phyloP scores from a whole-genome alignment of 2,329 filamentous ascomycete genomes.

The Mycosphaerelloides madeirae region DNA sequence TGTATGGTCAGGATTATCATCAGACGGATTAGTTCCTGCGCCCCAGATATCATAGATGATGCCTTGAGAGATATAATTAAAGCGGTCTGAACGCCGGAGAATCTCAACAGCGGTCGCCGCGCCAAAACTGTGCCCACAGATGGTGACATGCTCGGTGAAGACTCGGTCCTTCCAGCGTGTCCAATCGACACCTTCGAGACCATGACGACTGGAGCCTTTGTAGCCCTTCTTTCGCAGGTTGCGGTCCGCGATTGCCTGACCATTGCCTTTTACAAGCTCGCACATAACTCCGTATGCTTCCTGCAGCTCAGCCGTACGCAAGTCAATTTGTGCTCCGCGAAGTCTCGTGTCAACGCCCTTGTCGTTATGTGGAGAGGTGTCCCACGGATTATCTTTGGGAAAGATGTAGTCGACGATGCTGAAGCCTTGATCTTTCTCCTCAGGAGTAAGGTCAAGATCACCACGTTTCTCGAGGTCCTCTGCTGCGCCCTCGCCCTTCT shows the following conservation, averaged over 20 bases:
- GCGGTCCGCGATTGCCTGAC: conserved; percentile 45
- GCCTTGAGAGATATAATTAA: conserved; percentile 57
- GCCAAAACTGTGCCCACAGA: conserved; percentile 64
- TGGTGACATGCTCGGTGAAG: conserved; percentile 53
- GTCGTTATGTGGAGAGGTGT: conserved; percentile 51
- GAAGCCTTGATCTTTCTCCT: conserved; percentile 25
- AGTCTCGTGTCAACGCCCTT: conserved; percentile 58
- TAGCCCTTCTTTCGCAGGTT: conserved; percentile 57
- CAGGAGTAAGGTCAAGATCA: conserved; percentile 21
- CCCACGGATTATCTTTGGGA: conserved; percentile 48
- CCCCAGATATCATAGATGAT: conserved; percentile 65
- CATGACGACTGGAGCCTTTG: conserved; percentile 55
- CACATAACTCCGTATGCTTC: conserved; percentile 56
- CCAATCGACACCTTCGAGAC: conserved; percentile 56
- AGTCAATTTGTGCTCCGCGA: conserved; percentile 57
- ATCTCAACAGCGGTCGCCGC: conserved; percentile 61
- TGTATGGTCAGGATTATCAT: conserved; percentile 40
- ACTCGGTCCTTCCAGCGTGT: conserved; percentile 53
- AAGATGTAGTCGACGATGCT: conserved; percentile 55
- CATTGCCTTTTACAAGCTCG: conserved; percentile 53
- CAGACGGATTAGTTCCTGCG: conserved; percentile 41
- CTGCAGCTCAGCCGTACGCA: conserved; percentile 60
- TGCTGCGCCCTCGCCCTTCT: conserved; percentile 36
- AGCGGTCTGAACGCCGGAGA: conserved; percentile 51
- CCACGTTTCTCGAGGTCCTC: conserved; percentile 25